Percentiles rank a stretch among this genome's conserved stretches.
Evolutionary conservation across 2,329 filamentous ascomycete genomes (phyloP).

Genomic region (Amesomyces nigricolor): DNA sequence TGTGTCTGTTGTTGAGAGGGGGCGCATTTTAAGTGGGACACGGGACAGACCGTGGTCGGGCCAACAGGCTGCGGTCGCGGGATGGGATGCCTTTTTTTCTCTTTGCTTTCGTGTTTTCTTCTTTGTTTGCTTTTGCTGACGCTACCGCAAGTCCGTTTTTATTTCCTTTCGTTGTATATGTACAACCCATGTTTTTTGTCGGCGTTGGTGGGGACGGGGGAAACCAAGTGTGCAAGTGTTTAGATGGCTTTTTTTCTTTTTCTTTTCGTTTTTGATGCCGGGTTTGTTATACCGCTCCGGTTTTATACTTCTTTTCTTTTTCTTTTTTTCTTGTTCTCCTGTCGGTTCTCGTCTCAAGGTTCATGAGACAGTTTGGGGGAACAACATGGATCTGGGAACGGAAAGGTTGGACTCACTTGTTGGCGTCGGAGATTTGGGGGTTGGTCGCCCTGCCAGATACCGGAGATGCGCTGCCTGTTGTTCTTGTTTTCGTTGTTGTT

Average conservation of each 20-base stretch:
- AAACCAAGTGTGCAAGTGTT: slow-evolving; percentile 8
- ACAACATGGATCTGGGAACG: not conserved
- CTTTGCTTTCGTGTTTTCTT: not conserved
- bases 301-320: not conserved
- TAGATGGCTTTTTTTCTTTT: not conserved
- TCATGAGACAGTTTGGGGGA: not conserved
- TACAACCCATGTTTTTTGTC: not conserved
- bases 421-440: not conserved
- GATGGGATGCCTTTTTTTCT: not conserved
- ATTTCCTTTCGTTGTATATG: slow-evolving; percentile 4
- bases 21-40: too few relatives aligned
- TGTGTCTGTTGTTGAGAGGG: too few relatives aligned
- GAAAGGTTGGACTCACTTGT: slow-evolving; percentile 1
- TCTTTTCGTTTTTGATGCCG: not conserved
- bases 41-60: too few relatives aligned
- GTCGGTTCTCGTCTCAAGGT: not conserved
- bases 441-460: not conserved
- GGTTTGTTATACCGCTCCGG: not conserved
- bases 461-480: not conserved
- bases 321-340: not conserved
- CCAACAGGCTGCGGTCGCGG: too few relatives aligned
- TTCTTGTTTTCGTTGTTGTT: not conserved
- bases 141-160: not conserved
- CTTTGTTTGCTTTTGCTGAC: not conserved
- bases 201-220: slow-evolving; percentile 7